These are phyloP conservation scores for Aspergillus diversus DNA, from an alignment of 495 filamentous ascomycete species.

Conservation along the genomic window DNA sequence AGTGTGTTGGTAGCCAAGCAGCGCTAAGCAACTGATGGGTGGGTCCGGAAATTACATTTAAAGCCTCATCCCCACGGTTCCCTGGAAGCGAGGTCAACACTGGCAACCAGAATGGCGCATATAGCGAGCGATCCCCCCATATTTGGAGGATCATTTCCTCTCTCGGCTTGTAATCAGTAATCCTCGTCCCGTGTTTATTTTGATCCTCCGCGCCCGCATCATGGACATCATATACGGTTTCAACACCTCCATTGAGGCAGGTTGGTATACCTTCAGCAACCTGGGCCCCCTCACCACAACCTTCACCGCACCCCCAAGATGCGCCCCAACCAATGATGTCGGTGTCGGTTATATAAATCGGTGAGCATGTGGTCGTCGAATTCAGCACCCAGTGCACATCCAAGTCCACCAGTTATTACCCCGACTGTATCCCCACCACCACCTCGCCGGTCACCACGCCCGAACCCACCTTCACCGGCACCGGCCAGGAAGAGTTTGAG, in stretches of 20 bases:
- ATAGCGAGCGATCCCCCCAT: not conserved
- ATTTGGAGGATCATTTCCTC: not conserved
- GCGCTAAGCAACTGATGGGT: not conserved
- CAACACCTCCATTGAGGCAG: conserved; percentile 5
- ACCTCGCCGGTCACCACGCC: not conserved
- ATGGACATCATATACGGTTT: not conserved
- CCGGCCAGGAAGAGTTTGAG: not conserved
- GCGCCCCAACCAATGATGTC: not conserved
- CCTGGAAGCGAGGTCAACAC: not conserved
- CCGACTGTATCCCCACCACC: conserved; percentile 3
- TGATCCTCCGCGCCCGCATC: not conserved
- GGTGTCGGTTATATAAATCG: not conserved
- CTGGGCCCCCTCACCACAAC: conserved; percentile 13
- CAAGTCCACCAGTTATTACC: not conserved
- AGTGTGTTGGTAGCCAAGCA: not conserved
- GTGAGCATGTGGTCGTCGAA: not conserved
- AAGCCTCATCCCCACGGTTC: not conserved
- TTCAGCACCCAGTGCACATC: not conserved
- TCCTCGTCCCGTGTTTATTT: not conserved
- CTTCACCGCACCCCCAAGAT: not conserved
- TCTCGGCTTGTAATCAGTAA: not conserved
- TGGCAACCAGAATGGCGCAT: not conserved
- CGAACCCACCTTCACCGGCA: not conserved
- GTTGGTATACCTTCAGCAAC: conserved; percentile 14
- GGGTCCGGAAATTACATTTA: not conserved